A percentile compares a stretch with the other conserved stretches of the same genome.
These are phyloP conservation scores for Triticum dicoccoides DNA, from an alignment of 176 grass and related monocot species.

Conservation along the genomic window DNA sequence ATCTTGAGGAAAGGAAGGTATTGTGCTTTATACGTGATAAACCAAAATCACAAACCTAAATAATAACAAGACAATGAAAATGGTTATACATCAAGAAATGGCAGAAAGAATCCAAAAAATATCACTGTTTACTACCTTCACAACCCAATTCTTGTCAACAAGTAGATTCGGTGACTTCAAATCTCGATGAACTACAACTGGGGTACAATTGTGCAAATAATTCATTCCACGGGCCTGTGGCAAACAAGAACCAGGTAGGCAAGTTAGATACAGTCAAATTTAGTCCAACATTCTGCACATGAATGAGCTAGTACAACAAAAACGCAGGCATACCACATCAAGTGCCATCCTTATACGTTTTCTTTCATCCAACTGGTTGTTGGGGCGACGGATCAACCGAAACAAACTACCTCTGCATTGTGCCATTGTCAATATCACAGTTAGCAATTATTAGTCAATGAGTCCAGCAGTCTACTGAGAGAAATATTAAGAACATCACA, in stretches of 20 bases:
- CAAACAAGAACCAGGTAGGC: constrained; percentile 26
- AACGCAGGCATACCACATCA: constrained; percentile 74
- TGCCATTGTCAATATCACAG: constrained; percentile 24
- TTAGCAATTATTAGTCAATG: constrained; percentile 24
- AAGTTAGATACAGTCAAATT: constrained; percentile 14
- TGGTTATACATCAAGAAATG: constrained; percentile 19
- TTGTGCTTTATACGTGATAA: constrained; percentile 86
- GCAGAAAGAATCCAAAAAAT: background rate
- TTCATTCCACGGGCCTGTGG: constrained; percentile 95
- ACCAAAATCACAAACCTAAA: constrained; percentile 98
- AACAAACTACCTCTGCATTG: constrained; percentile 89
- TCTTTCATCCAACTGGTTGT: constrained; percentile 89
- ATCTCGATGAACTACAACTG: constrained; percentile 91
- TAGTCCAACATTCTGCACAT: background rate
- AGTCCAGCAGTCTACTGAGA: constrained; percentile 7
- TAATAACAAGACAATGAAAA: constrained; percentile 20
- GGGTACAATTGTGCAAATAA: constrained; percentile 97
- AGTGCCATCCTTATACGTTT: constrained; percentile 88
- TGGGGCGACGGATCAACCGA: constrained; percentile 79
- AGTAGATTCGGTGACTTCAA: constrained; percentile 97
- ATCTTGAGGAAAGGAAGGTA: constrained; percentile 98
- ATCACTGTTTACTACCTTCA: constrained; percentile 65
- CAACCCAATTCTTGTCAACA: constrained; percentile 99
- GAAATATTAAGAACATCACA: constrained; percentile 23
- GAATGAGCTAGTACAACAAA: constrained; percentile 25